Conservation (phyloP, 306 rosid species). For the Myrica gale region DNA sequence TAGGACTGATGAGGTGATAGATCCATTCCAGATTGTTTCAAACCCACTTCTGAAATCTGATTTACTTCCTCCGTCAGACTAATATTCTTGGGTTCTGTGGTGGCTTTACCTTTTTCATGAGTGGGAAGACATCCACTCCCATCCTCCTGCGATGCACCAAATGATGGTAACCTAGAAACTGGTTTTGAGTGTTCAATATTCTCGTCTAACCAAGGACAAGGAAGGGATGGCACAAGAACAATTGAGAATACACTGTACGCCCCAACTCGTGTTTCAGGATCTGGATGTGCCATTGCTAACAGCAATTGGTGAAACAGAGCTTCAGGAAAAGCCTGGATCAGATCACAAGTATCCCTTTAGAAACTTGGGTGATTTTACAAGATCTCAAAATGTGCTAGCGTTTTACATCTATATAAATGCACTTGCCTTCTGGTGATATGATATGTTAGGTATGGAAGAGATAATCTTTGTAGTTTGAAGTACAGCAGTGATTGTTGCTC, state of each 20-base stretch:
- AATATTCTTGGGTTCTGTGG: constrained; percentile 34
- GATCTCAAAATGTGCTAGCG: constrained; percentile 21
- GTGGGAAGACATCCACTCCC: constrained; percentile 45
- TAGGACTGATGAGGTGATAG: constrained; percentile 32
- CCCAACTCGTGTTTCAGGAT: constrained; percentile 76
- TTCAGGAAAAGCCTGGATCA: constrained; percentile 84
- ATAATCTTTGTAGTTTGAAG: constrained; percentile 73
- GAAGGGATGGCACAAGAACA: constrained; percentile 71
- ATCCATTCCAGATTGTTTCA: constrained; percentile 35
- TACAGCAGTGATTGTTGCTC: constrained; percentile 74
- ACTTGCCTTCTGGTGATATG: constrained; percentile 77
- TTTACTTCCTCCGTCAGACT: constrained; percentile 35
- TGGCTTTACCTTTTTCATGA: constrained; percentile 34
- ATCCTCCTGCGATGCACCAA: constrained; percentile 32
- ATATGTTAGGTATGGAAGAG: constrained; percentile 70
- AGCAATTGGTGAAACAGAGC: constrained; percentile 92
- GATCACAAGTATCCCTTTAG: constrained; percentile 12
- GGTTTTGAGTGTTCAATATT: constrained; percentile 32
- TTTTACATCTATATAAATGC: constrained; percentile 14
- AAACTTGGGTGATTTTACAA: constrained; percentile 27
- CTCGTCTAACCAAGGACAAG: constrained; percentile 45
- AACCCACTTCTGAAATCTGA: constrained; percentile 30
- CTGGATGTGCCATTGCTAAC: constrained; percentile 83
- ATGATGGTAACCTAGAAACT: constrained; percentile 34
- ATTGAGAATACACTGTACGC: constrained; percentile 73